Conservation (phyloP, 441 rosid species). For the Populus hybrid region DNA sequence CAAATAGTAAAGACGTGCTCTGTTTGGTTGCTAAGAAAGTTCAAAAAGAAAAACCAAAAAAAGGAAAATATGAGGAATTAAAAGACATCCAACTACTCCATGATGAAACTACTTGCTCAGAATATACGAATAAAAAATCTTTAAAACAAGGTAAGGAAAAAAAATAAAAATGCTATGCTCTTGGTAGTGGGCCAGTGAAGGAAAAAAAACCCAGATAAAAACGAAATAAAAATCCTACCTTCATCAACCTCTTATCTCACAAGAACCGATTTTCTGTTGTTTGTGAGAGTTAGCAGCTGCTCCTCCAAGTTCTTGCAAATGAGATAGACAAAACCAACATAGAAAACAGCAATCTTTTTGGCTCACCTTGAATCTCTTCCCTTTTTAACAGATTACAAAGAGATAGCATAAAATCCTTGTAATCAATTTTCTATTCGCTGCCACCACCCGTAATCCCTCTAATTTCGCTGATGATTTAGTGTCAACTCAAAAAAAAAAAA, state of each 20-base stretch:
- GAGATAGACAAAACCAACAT: neutral
- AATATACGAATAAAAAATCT: slow-evolving; percentile 6
- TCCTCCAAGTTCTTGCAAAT: neutral
- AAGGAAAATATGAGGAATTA: neutral
- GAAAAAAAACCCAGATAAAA: neutral
- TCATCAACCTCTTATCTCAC: neutral
- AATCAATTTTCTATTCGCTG: slow-evolving; percentile 15
- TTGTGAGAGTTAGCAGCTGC: neutral
- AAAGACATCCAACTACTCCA: neutral
- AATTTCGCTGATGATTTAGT: neutral
- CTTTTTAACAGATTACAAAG: neutral
- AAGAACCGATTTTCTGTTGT: neutral
- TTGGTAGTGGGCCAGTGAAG: neutral
- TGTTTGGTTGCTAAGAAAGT: slow-evolving; percentile 35
- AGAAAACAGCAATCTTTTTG: neutral
- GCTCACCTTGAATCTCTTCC: slow-evolving; percentile 4
- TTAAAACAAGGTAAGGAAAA: neutral
- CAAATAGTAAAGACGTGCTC: slow-evolving; percentile 15
- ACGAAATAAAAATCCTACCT: slow-evolving; percentile 10
- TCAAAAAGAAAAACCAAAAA: neutral
- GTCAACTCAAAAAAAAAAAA: neutral
- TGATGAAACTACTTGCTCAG: neutral
- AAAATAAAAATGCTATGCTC: neutral
- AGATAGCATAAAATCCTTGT: slow-evolving; percentile 5
- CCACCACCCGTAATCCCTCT: slow-evolving; percentile 1